Base-by-base conservation (phyloP, 1,284 basidiomycete species). In the Trichosporon faecale region DNA sequence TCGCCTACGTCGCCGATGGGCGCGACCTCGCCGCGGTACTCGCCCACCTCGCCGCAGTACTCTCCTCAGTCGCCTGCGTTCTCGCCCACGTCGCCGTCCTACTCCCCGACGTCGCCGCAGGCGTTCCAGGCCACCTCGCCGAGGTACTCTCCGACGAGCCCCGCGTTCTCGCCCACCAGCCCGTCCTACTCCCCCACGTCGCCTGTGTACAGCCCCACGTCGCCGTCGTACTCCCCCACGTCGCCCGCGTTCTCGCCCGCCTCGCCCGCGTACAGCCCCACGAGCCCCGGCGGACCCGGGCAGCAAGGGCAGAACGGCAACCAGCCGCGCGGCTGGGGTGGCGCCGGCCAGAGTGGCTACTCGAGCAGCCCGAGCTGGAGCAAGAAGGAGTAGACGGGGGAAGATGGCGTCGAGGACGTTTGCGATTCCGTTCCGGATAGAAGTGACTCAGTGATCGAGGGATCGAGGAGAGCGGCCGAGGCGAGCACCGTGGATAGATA, bases 81-180 rank as follows among this genome's bases (percentile, higher is more conserved):
- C 75, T 78, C 72, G 71, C 75, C 82, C 87, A 90, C 91, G 72
- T 91, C 89, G 88, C 76, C 78, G 1, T 71, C 74, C 16, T 80
- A 79, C 69, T 78, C 76, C 8, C 81, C 82, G 0, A 77, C 80
- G 2, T 77, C 88, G 88, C 91, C 70, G 27, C 87, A 88, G 21
- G 89, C 92, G 70, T 89, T 91, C 86, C 93, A 91, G 31, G 91
- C 93, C 0, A 88, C 92, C 6, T 93, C 91, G 44, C 93, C 92
- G 2, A 90, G 90, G 78, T 94, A 93, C 82, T 94, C 78, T 12
- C 83, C 83, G 12, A 77, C 81, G 89, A 92, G 84, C 78, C 80
- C 83, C 23, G 72, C 71, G 0, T 88, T 90, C 57, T 93, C 91
- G 8, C 92, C 93, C 0, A 87, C 92, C 0, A 94, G 92, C 40